Conservation (phyloP, 768 basidiomycete species). For the Mrakia hoshinonis region DNA sequence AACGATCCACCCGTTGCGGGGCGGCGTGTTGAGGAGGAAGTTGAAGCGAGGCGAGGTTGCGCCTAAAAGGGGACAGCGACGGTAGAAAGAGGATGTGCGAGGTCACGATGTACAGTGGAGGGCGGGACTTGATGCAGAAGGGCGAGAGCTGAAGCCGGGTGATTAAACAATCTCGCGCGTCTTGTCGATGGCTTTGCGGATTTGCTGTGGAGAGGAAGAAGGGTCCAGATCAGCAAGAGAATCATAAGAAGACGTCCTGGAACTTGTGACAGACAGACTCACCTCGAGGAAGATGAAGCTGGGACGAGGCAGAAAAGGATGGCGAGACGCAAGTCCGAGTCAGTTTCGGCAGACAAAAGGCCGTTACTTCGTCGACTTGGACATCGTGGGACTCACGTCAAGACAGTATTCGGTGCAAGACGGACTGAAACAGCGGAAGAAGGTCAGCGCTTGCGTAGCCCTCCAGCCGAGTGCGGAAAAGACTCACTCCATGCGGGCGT, state of each 20-base stretch:
- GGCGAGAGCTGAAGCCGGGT: no score
- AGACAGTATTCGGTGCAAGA: conserved; percentile 55
- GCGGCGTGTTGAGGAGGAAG: no score
- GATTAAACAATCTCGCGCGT: not conserved
- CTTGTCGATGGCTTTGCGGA: conserved; percentile 12
- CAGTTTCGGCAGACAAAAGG: not conserved
- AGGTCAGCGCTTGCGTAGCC: not conserved
- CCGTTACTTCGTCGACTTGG: not conserved
- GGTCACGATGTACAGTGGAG: no score
- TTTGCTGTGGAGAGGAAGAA: not conserved
- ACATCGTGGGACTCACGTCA: conserved; percentile 62
- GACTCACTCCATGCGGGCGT: conserved; percentile 61
- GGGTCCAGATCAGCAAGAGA: not conserved
- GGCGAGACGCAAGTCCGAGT: not conserved
- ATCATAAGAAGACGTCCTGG: not conserved
- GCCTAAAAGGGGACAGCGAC: no score
- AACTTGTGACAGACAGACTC: not conserved
- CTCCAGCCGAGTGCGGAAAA: not conserved
- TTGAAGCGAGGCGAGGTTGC: no score
- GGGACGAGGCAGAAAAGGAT: not conserved
- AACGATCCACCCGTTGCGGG: no score
- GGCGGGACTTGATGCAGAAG: no score
- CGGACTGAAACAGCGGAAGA: not conserved
- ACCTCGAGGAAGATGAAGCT: conserved; percentile 26
- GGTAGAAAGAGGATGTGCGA: no score